phyloP scores from a whole-genome alignment of 2,329 filamentous ascomycete genomes.

The Diaporthe sp. region DNA sequence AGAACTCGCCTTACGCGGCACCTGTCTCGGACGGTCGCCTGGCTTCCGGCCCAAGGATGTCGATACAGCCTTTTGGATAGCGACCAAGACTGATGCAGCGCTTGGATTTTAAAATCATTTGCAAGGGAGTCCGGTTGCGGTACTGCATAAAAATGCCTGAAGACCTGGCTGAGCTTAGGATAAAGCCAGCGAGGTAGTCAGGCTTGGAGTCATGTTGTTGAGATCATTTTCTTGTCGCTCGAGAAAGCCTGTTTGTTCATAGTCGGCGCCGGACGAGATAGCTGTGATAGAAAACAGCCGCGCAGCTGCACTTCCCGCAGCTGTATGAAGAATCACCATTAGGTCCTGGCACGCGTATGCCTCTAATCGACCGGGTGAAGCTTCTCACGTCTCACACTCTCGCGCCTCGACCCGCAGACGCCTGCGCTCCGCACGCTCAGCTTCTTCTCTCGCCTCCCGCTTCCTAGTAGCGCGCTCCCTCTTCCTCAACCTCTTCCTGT shows the following conservation, averaged over 20 bases:
- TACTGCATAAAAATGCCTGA: not conserved
- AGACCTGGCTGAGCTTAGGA: not conserved
- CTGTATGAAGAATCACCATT: not conserved
- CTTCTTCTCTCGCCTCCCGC: slow-evolving; percentile 31
- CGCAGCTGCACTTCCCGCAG: not conserved
- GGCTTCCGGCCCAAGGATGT: slow-evolving; percentile 48
- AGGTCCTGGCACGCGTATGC: not conserved
- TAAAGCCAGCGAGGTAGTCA: not conserved
- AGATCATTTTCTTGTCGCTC: not conserved
- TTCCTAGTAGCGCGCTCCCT: slow-evolving; percentile 35
- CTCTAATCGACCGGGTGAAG: not conserved
- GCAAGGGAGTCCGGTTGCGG: not conserved
- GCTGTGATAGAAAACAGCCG: not conserved
- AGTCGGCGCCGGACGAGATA: not conserved
- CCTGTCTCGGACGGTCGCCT: slow-evolving; percentile 49
- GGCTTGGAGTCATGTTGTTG: not conserved
- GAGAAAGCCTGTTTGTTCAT: not conserved
- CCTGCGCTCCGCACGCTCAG: slow-evolving; percentile 14
- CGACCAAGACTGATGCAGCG: slow-evolving; percentile 13
- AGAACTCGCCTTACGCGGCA: slow-evolving; percentile 47
- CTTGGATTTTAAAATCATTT: not conserved
- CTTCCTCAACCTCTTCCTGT: slow-evolving; percentile 44
- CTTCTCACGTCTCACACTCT: not conserved
- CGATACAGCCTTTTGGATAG: slow-evolving; percentile 46
- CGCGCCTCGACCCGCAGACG: not conserved